Base-by-base conservation (phyloP, 371 early-diverging fungal genomes). In the Mortierella sp. region DNA sequence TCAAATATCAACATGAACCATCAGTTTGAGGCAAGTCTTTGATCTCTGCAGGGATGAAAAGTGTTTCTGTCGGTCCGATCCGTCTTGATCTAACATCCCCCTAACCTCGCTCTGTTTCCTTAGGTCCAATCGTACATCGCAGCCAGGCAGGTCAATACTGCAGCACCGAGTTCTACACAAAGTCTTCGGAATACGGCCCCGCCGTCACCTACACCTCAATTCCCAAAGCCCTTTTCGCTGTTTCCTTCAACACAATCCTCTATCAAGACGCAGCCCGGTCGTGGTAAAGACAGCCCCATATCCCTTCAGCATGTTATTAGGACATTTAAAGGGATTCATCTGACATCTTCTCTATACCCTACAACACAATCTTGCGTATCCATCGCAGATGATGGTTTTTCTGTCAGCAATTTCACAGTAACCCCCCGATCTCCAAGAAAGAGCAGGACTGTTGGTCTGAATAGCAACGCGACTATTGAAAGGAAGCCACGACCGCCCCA, bases 1-100 rank as follows among this genome's bases (percentile, higher is more conserved):
- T 49, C 27, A 1, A 69, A 69, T 41, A 27, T 44, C 3, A 57
- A 54, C 27, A 62, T 69, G 59, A 49, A 41, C 48, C 70, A 63
- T 49, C 63, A 63, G 48, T 69, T 69, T 47, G 70, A 69, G 48
- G 70, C 63, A 51, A 19, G 5, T 21, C 10, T 17, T 22, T 25
- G 16, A 6, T 22, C n/a, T 49, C 14, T 28, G 8, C 28, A 16
- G 28, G n/a, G 24, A 22, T 24, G 7, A 22, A 46, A 46, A 14
- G 3, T 10, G 7, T 46, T 16, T 13, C 6, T 22, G 24, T 46
- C 22, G 16, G 24, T 22, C 16, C 44, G 16, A 44, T 44, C 44
- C 5, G n/a, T 14, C 21, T 3, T 44, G 3, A 44, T 21, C 16
- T 14, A 16, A 34, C 10, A 34, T 10, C 4, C 34, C 34, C 10